These are phyloP conservation scores for Populus tremula DNA, from an alignment of 345 rosid species.

Conservation along the genomic window DNA sequence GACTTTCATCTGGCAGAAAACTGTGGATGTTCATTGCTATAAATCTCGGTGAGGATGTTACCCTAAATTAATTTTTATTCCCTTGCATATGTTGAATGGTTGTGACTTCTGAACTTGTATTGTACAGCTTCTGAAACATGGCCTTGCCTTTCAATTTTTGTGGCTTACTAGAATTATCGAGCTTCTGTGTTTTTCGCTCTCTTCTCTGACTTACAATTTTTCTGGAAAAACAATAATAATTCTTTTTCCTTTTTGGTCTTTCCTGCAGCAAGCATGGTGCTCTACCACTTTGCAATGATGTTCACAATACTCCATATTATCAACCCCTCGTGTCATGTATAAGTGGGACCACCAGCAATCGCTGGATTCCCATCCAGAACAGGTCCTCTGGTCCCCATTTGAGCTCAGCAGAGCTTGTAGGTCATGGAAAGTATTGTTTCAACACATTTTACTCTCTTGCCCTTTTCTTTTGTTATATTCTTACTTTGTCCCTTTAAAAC, in stretches of 20 bases:
- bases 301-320: conserved; percentile 60
- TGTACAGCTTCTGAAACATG: background rate
- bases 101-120: background rate
- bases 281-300: conserved; percentile 72
- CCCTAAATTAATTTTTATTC: conserved; percentile 3
- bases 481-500: background rate
- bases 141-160: background rate
- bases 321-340: conserved; percentile 78
- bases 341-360: conserved; percentile 71
- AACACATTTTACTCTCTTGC: background rate
- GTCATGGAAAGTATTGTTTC: conserved; percentile 77
- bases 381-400: conserved; percentile 59
- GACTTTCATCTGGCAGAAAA: conserved; percentile 95
- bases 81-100: background rate
- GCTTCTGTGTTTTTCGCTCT: background rate
- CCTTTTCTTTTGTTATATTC: background rate
- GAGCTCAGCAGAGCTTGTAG: conserved; percentile 58
- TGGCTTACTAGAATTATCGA: background rate
- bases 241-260: conserved; percentile 12
- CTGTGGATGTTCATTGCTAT: conserved; percentile 56
- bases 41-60: conserved; percentile 59
- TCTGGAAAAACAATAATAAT: background rate
- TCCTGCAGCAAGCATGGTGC: conserved; percentile 44
- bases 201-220: background rate
- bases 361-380: conserved; percentile 85